phyloP scores from a whole-genome alignment of 345 rosid species.

The Citrus unshiu region DNA sequence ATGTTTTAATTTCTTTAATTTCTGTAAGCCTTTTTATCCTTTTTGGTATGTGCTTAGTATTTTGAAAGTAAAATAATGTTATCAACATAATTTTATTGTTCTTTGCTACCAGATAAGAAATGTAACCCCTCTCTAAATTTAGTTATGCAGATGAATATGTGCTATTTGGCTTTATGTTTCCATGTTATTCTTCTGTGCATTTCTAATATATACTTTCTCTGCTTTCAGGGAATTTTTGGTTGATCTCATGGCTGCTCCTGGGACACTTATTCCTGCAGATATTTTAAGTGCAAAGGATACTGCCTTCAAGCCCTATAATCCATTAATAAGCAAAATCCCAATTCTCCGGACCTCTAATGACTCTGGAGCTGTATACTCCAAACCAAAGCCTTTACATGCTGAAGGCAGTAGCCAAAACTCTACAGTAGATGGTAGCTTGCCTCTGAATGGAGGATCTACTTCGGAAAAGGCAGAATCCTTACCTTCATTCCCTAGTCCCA shows the following conservation, averaged over 20 bases:
- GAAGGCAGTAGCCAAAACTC: slow-evolving; percentile 70
- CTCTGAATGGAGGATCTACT: slow-evolving; percentile 34
- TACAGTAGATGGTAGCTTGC: slow-evolving; percentile 28
- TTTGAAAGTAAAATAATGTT: background rate
- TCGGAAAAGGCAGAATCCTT: slow-evolving; percentile 34
- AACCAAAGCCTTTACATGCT: slow-evolving; percentile 46
- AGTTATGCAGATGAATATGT: background rate
- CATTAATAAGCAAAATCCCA: slow-evolving; percentile 44
- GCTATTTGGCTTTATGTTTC: background rate
- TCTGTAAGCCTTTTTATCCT: background rate
- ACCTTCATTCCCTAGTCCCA: slow-evolving; percentile 29
- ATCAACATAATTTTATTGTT: background rate
- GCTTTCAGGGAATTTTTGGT: slow-evolving; percentile 92
- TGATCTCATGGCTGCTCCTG: slow-evolving; percentile 99
- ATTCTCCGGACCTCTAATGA: slow-evolving; percentile 41
- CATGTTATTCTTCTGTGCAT: background rate
- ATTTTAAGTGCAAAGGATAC: slow-evolving; percentile 55
- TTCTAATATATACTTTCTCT: slow-evolving; percentile 28
- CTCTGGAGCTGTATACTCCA: slow-evolving; percentile 32
- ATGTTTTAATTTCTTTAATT: background rate
- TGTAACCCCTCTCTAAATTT: background rate
- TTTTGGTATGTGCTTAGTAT: background rate
- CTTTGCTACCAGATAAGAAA: background rate
- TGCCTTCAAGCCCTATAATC: slow-evolving; percentile 43
- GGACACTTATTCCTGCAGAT: slow-evolving; percentile 98